phyloP scores from a whole-genome alignment of 495 filamentous ascomycete species.

The Penicillium flavigenum region DNA sequence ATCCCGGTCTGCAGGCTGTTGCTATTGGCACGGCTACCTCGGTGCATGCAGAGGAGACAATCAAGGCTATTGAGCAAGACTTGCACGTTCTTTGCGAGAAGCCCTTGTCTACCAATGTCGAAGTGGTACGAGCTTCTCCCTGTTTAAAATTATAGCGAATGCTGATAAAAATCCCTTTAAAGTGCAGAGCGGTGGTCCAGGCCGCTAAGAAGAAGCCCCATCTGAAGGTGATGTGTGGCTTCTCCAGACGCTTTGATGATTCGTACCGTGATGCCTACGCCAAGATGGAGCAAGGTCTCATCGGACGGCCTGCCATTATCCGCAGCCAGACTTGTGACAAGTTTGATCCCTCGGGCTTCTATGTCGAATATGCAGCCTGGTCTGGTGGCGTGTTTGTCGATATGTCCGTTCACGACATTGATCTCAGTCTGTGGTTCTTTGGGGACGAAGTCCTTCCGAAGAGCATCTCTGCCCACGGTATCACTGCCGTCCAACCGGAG shows the following conservation, averaged over 20 bases:
- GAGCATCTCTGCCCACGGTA: conserved; percentile 48
- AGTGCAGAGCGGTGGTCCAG: conserved; percentile 24
- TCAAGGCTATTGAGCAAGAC: conserved; percentile 46
- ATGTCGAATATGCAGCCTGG: conserved; percentile 54
- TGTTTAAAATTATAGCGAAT: not conserved
- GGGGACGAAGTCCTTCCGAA: conserved; percentile 47
- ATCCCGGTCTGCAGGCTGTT: conserved; percentile 48
- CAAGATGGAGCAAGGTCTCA: conserved; percentile 45
- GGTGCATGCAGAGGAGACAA: conserved; percentile 49
- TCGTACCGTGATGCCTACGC: conserved; percentile 53
- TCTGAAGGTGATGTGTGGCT: conserved; percentile 57
- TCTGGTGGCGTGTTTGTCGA: conserved; percentile 60
- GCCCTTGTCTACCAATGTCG: conserved; percentile 41
- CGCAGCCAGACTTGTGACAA: conserved; percentile 59
- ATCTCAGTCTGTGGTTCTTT: conserved; percentile 56
- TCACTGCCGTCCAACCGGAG: conserved; percentile 57
- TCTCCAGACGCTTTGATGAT: conserved; percentile 55
- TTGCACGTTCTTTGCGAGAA: conserved; percentile 55
- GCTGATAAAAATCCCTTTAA: not conserved
- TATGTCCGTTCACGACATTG: conserved; percentile 57
- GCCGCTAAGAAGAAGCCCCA: conserved; percentile 30
- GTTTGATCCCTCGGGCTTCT: conserved; percentile 53
- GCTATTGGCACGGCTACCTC: conserved; percentile 47
- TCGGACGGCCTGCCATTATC: conserved; percentile 51
- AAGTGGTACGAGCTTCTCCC: conserved; percentile 37